Conservation (phyloP, 768 basidiomycete genomes). For the Trametes cingulata region DNA sequence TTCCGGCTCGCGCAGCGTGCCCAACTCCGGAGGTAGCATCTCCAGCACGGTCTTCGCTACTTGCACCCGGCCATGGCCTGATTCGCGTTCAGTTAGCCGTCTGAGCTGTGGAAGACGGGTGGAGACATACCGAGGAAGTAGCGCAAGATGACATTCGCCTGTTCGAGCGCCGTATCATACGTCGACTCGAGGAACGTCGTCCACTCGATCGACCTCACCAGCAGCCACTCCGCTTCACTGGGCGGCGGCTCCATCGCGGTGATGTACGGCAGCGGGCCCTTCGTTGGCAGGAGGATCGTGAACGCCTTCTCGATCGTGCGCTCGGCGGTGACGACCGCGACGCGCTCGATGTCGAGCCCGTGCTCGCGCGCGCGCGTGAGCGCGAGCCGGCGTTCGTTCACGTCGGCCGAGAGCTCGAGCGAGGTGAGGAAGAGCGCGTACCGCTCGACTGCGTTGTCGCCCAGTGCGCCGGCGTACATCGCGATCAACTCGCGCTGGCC, state of each 20-base stretch:
- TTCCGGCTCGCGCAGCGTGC: conserved; percentile 64
- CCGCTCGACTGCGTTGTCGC: conserved; percentile 87
- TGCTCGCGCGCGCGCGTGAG: conserved; percentile 79
- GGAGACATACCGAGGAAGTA: conserved; percentile 80
- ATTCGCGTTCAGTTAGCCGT: neutral
- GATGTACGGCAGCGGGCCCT: conserved; percentile 62
- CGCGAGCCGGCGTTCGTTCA: conserved; percentile 65
- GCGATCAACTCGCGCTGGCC: conserved; percentile 87
- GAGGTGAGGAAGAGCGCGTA: conserved; percentile 90
- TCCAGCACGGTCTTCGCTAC: conserved; percentile 62
- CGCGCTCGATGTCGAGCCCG: conserved; percentile 77
- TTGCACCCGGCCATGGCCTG: conserved; percentile 74
- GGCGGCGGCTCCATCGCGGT: conserved; percentile 56
- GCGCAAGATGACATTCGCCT: conserved; percentile 84
- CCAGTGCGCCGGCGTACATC: conserved; percentile 88
- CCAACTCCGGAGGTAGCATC: conserved; percentile 64
- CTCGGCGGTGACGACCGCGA: conserved; percentile 81
- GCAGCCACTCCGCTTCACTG: conserved; percentile 56
- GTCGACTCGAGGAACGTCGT: conserved; percentile 77
- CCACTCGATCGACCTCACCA: conserved; percentile 93
- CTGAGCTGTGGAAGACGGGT: neutral
- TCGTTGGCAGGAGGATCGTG: conserved; percentile 54
- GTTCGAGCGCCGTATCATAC: conserved; percentile 75
- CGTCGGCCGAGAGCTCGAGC: conserved; percentile 62
- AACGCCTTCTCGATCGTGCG: conserved; percentile 72